Conservation (phyloP, 352 stramenopile genomes). For the Phytophthora hybrid region DNA sequence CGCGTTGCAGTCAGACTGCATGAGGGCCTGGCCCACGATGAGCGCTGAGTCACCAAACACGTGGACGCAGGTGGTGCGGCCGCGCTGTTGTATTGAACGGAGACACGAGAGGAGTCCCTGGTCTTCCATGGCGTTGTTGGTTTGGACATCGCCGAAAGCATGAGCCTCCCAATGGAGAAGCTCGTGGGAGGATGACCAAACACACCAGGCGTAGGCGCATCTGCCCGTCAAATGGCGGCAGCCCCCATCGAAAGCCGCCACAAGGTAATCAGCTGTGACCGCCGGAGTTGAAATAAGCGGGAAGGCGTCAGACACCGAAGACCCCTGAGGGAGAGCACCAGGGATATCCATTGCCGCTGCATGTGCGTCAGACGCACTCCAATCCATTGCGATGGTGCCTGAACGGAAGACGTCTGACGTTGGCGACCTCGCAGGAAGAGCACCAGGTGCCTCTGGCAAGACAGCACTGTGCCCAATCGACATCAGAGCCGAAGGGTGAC, state of each 20-base stretch:
- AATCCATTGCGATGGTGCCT: not conserved
- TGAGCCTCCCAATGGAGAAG: constrained; percentile 15
- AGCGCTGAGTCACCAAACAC: constrained; percentile 29
- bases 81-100: not conserved
- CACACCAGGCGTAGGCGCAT: constrained; percentile 28
- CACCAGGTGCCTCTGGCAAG: not conserved
- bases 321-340: not conserved
- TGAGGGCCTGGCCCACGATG: constrained; percentile 23
- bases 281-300: not conserved
- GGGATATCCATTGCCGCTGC: not conserved
- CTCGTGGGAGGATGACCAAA: not conserved
- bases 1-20: not conserved
- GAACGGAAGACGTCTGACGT: not conserved
- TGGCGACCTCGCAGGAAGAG: not conserved
- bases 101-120: constrained; percentile 25
- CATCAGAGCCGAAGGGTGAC: not conserved
- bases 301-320: not conserved
- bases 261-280: not conserved
- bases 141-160: constrained; percentile 5
- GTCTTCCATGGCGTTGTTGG: constrained; percentile 42
- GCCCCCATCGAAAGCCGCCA: constrained; percentile 23
- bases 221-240: not conserved
- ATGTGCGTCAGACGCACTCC: not conserved
- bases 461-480: not conserved
- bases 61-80: not conserved